These are phyloP conservation scores for Suillus bovinus DNA, from an alignment of 768 basidiomycete genomes.

Conservation along the genomic window DNA sequence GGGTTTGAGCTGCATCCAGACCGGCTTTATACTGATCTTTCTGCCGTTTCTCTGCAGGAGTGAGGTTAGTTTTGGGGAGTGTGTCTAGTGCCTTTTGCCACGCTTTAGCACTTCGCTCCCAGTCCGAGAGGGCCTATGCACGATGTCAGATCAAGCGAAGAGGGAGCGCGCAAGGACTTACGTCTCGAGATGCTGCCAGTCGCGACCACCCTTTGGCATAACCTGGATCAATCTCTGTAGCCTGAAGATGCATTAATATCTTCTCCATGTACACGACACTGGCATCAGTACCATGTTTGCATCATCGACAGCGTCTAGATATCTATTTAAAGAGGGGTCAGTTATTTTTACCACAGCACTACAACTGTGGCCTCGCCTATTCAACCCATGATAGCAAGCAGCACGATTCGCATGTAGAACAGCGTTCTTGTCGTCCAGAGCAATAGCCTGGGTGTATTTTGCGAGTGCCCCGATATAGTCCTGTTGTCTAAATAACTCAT, in stretches of 20 bases:
- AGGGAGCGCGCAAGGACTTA: slow-evolving; percentile 9
- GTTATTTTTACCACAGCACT: neutral
- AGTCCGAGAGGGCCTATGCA: slow-evolving; percentile 15
- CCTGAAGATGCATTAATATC: slow-evolving; percentile 21
- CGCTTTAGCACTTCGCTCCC: slow-evolving; percentile 10
- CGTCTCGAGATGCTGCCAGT: slow-evolving; percentile 35
- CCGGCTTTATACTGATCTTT: slow-evolving; percentile 36
- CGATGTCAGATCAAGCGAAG: neutral
- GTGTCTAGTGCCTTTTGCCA: slow-evolving; percentile 33
- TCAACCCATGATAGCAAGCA: slow-evolving; percentile 37
- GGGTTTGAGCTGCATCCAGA: slow-evolving; percentile 25
- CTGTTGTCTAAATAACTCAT: slow-evolving; percentile 36
- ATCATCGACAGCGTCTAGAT: slow-evolving; percentile 5
- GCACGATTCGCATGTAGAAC: slow-evolving; percentile 47
- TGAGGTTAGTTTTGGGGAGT: slow-evolving; percentile 30
- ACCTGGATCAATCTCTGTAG: slow-evolving; percentile 38
- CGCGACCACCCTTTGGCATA: slow-evolving; percentile 46
- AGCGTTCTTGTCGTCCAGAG: slow-evolving; percentile 37
- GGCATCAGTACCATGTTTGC: slow-evolving; percentile 1
- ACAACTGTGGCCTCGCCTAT: slow-evolving; percentile 26
- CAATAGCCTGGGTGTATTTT: slow-evolving; percentile 46
- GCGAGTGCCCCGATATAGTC: slow-evolving; percentile 36
- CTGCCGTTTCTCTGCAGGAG: slow-evolving; percentile 32
- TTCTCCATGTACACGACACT: too few relatives aligned
- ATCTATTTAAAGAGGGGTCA: slow-evolving; percentile 3